These are phyloP conservation scores for Phallus indusiatus DNA, from an alignment of 768 basidiomycete species.

Conservation along the genomic window DNA sequence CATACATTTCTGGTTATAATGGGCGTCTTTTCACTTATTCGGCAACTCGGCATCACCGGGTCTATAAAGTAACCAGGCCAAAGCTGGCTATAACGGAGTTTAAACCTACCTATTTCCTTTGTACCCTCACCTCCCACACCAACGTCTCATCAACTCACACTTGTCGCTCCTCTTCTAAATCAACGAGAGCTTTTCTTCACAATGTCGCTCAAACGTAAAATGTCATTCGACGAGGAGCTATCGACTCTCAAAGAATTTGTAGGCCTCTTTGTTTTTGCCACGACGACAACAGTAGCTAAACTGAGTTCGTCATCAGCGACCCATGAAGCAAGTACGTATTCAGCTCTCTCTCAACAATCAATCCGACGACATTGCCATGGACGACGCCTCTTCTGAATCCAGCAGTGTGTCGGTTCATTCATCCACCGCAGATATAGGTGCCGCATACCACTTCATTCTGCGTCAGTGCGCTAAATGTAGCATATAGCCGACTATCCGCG, in stretches of 20 bases:
- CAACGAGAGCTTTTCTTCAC: slow-evolving; percentile 3
- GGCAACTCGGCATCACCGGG: background rate
- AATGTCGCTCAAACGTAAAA: slow-evolving; percentile 21
- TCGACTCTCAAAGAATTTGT: slow-evolving; percentile 27
- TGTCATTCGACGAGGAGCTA: slow-evolving; percentile 56
- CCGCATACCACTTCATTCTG: slow-evolving; percentile 32
- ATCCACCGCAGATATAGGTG: slow-evolving; percentile 35
- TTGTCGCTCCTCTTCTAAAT: background rate
- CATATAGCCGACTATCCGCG: slow-evolving; percentile 43
- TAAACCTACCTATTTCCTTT: background rate
- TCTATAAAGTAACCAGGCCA: background rate
- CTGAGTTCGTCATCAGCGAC: slow-evolving; percentile 5
- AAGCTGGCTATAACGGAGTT: background rate
- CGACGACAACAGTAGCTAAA: background rate
- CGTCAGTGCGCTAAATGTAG: slow-evolving; percentile 1
- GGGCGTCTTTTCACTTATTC: background rate
- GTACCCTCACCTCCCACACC: background rate
- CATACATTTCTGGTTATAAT: background rate
- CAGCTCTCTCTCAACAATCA: slow-evolving; percentile 26
- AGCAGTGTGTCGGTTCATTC: slow-evolving; percentile 39
- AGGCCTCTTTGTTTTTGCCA: slow-evolving; percentile 2
- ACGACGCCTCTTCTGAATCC: slow-evolving; percentile 38
- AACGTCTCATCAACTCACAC: background rate
- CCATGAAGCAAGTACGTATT: slow-evolving; percentile 3
- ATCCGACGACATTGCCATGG: slow-evolving; percentile 63